phyloP scores from a whole-genome alignment of 306 rosid genomes.

The Cotoneaster glaucophyllus region DNA sequence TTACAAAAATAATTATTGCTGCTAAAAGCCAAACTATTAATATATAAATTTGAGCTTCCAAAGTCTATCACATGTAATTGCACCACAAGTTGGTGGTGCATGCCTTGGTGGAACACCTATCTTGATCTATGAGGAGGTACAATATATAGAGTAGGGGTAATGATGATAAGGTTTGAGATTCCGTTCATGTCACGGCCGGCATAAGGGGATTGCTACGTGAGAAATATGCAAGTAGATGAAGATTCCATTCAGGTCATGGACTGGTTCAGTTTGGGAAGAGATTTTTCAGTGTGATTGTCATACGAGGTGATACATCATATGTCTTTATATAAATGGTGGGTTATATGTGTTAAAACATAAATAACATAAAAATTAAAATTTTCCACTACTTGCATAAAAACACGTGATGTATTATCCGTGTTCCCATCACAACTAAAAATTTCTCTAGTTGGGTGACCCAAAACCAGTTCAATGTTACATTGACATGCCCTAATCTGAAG shows the following conservation, averaged over 20 bases:
- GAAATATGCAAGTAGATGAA: conserved; percentile 18
- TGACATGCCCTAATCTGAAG: conserved; percentile 15
- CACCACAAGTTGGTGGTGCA: background rate
- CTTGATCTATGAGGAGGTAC: background rate
- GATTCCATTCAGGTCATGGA: conserved; percentile 51
- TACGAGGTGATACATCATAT: no score
- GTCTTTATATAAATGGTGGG: no score
- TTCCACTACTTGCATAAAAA: no score
- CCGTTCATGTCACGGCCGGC: conserved; percentile 19
- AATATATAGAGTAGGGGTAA: background rate
- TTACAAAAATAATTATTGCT: no score
- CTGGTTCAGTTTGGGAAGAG: conserved; percentile 31
- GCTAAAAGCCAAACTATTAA: background rate
- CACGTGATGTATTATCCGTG: no score
- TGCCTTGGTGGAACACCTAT: background rate
- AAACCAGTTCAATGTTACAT: conserved; percentile 21
- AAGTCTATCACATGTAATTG: background rate
- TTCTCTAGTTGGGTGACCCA: no score
- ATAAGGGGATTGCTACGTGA: conserved; percentile 6
- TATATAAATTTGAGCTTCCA: background rate
- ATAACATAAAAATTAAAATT: no score
- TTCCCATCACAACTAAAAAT: no score
- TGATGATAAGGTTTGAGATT: conserved; percentile 17
- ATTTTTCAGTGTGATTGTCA: no score
- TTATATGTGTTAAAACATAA: no score